Conservation (phyloP, 495 filamentous ascomycete species). For the Glutinoglossum americanum region DNA sequence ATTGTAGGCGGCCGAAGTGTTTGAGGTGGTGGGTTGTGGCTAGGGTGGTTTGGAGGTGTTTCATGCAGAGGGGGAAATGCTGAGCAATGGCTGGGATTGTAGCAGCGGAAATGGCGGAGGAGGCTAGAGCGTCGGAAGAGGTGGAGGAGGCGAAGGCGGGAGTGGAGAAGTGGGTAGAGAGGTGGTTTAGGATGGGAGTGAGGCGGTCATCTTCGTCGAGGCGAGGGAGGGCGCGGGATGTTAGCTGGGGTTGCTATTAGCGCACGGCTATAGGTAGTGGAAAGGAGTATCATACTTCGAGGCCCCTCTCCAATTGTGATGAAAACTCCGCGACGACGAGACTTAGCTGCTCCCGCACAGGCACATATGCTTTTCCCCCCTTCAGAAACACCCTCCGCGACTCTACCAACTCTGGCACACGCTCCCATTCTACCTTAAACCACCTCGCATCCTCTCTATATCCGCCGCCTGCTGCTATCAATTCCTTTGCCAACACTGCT, state of each 20-base stretch:
- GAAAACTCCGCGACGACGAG: constrained; percentile 82
- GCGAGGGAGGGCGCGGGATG: constrained; percentile 69
- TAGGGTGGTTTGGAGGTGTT: constrained; percentile 61
- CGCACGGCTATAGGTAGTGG: not conserved
- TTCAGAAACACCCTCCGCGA: constrained; percentile 50
- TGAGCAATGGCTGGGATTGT: constrained; percentile 63
- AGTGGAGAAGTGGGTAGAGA: constrained; percentile 78
- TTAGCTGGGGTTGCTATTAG: constrained; percentile 29
- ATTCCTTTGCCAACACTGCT: constrained; percentile 12
- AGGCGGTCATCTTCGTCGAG: constrained; percentile 95
- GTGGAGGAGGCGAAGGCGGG: constrained; percentile 60
- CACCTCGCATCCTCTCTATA: constrained; percentile 52
- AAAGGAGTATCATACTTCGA: constrained; percentile 36
- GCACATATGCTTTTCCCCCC: constrained; percentile 78
- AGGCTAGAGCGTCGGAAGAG: constrained; percentile 26
- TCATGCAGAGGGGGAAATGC: constrained; percentile 92
- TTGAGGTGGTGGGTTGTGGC: constrained; percentile 75
- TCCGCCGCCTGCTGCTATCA: constrained; percentile 29
- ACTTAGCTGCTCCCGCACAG: constrained; percentile 59
- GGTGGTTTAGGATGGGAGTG: constrained; percentile 77
- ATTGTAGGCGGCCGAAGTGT: constrained; percentile 86
- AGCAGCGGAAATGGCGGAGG: constrained; percentile 48
- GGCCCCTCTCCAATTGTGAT: constrained; percentile 45
- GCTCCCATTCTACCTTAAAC: constrained; percentile 91
- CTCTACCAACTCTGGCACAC: constrained; percentile 80